Percentiles rank a stretch among this genome's conserved stretches.
phyloP scores from a whole-genome alignment of 2,329 filamentous ascomycete species.

The Pseudogymnoascus pannorum region DNA sequence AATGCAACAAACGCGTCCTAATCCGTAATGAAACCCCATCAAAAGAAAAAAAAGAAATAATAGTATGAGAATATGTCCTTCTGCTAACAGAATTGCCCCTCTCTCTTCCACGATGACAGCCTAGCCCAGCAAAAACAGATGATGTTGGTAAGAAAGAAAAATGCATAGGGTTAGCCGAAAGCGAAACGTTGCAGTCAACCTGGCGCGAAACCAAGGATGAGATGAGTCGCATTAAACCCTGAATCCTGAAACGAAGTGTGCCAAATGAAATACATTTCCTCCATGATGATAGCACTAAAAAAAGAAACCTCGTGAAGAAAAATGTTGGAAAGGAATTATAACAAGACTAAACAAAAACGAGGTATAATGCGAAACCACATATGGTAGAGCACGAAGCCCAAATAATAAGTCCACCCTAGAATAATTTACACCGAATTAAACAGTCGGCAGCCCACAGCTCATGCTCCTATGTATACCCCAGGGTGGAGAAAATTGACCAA shows the following conservation, averaged over 20 bases:
- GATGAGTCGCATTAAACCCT: background rate
- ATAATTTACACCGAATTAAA: conserved; percentile 10
- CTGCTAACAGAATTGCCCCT: background rate
- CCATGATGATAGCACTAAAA: conserved; percentile 1
- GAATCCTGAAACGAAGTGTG: background rate
- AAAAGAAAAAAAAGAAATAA: background rate
- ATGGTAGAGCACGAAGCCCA: background rate
- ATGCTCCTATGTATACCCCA: conserved; percentile 1
- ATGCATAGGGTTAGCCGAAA: background rate
- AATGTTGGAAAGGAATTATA: conserved; percentile 1
- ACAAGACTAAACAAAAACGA: background rate
- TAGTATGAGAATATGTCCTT: background rate
- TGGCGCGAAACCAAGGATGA: background rate
- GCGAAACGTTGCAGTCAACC: background rate
- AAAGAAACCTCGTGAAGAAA: background rate
- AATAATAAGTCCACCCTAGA: conserved; percentile 8
- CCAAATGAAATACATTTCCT: conserved; percentile 5
- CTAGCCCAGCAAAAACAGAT: background rate
- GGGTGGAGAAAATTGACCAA: background rate
- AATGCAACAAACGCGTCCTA: conserved; percentile 4
- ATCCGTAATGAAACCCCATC: background rate
- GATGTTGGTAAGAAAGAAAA: background rate
- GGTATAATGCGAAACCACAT: conserved; percentile 7
- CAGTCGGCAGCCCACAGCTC: background rate
- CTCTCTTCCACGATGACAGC: background rate